Base-by-base conservation (phyloP, 2,329 filamentous ascomycete species). In the Apiospora rasikravindrae region DNA sequence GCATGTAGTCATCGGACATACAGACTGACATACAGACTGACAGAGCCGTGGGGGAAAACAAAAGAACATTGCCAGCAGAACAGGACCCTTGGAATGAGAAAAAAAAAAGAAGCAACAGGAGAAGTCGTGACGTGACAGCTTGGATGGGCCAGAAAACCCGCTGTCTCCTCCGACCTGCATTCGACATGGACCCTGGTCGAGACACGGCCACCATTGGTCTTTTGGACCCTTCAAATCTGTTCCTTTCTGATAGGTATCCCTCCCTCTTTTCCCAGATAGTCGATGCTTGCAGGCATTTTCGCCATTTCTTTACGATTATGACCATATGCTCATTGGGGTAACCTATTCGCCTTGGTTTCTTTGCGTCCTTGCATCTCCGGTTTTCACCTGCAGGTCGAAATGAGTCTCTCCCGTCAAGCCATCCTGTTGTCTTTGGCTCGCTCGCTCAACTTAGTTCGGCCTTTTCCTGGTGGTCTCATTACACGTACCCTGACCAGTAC, bases 231-330 rank as follows among this genome's bases (percentile, higher is more conserved):
- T 64, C 57, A 64, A 64, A 64, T 40, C 57, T 64, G 57, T 13
- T 64, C 57, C 57, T 40, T 64, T 64, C 29, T 40, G 57, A n/a
- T 24, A 37, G 11, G 57, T 64, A 40, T 33, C 57, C 57, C 57
- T 64, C 53, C 53, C 53, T 61, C 53, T 61, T 61, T 61, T 61
- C 53, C 53, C 16, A 61, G 53, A 61, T 61, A n/a, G 53, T 61
- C 53, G 53, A 61, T 61, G 53, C 53, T 37, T 61, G 53, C 53
- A 37, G 53, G 29, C 53, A 61, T 64, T 64, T n/a, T 64, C 33
- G 57, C 57, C 57, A 64, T 64, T 64, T 40, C 57, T 64, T n/a
- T 40, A 64, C 57, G 57, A 64, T 64, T 40, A 64, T 64, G 57
- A 64, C 33, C 57, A 40, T 64, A n/a, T 64, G 57, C 57, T 64